These are phyloP conservation scores for Eimeria mitis DNA, from an alignment of 169 alveolate species.

Conservation along the genomic window DNA sequence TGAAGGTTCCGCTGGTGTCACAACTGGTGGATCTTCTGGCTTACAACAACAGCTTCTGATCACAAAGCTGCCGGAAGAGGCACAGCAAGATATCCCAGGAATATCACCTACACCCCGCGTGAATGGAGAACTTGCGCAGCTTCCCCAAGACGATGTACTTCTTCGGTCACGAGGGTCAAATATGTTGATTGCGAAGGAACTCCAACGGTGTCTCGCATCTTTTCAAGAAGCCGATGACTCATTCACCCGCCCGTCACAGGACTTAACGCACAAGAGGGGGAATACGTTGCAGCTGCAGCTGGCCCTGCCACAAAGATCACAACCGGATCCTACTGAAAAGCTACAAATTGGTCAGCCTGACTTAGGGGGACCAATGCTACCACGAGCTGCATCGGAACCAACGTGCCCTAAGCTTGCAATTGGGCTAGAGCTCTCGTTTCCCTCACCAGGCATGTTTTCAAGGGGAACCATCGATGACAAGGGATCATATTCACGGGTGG, in stretches of 20 bases:
- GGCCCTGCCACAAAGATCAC: neutral
- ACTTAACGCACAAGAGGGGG: no score
- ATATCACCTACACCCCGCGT: no score
- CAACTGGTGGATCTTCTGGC: neutral
- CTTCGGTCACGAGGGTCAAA: neutral
- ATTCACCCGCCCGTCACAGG: neutral
- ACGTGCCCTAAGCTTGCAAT: slow-evolving; percentile 2
- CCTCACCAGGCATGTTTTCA: neutral
- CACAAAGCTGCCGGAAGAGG: neutral
- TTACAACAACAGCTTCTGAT: neutral
- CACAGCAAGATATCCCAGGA: neutral
- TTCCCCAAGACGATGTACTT: neutral
- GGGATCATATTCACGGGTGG: neutral
- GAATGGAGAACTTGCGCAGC: neutral
- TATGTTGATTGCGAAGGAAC: neutral
- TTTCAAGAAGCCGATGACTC: neutral
- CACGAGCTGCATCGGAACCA: neutral
- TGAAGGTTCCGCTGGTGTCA: neutral
- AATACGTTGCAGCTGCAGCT: neutral
- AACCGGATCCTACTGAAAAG: neutral
- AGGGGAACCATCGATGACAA: neutral
- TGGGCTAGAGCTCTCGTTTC: slow-evolving; percentile 20
- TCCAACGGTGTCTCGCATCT: neutral
- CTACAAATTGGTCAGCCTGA: neutral
- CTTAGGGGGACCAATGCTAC: neutral